A percentile compares a stretch with the other conserved stretches of the same genome.
Conservation (phyloP, 257 asterid species). For the Rhazya stricta region DNA sequence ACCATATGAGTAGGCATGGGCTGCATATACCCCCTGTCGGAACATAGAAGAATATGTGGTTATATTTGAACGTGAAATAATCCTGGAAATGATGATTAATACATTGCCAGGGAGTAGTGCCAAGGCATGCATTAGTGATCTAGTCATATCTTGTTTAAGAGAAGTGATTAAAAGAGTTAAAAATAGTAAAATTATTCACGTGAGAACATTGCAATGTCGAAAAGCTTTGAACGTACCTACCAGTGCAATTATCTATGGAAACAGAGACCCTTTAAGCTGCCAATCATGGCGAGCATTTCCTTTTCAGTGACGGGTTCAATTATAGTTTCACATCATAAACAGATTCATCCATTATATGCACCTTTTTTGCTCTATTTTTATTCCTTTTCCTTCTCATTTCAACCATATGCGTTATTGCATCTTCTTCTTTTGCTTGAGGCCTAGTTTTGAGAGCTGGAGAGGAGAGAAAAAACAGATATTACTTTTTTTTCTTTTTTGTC, state of each 20-base stretch:
- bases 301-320: not conserved
- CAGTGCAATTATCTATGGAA: not conserved
- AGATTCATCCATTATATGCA: too few relatives aligned
- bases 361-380: not conserved
- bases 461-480: too few relatives aligned
- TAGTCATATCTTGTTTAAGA: not conserved
- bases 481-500: too few relatives aligned
- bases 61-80: not conserved
- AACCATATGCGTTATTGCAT: too few relatives aligned
- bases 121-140: not conserved
- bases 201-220: not conserved
- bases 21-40: too few relatives aligned
- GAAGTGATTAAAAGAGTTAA: not conserved
- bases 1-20: too few relatives aligned
- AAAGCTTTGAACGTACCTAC: not conserved
- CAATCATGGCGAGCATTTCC: not conserved
- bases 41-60: too few relatives aligned
- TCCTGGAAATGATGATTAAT: not conserved
- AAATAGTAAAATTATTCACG: conserved; percentile 1
- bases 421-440: too few relatives aligned
- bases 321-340: not conserved
- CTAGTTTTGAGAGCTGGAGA: too few relatives aligned
- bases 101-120: too few relatives aligned
- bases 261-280: not conserved
- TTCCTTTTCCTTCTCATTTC: too few relatives aligned